Base-by-base conservation (phyloP, 345 rosid genomes). In the Acer yangbiense region DNA sequence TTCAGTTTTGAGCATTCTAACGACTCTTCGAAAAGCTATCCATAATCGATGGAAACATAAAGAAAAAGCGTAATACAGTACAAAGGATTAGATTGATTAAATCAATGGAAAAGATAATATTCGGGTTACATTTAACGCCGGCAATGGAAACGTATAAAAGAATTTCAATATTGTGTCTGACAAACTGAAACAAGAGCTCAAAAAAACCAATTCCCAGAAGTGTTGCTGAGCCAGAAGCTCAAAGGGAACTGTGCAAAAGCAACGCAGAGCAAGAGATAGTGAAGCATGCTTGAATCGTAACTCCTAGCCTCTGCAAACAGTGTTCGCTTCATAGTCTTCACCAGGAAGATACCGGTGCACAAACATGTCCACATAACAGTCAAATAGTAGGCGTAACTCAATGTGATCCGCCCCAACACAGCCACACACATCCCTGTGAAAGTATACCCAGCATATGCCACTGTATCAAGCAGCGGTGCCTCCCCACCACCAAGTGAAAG, bases 401-500 rank as follows among this genome's bases (percentile, higher is more conserved):
- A 76, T 41, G 80, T 75, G 44, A 89, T 84, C 72, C 82, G 69
- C 4, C 82, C 88, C 20, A 81, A 27, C 14, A 88, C 69, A 6
- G 92, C 88, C 41, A 89, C 72, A 65, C 92, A 87, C 39, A 89
- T 73, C 17, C 92, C 92, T 0, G 88, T 77, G 73, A 85, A 89
- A 43, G 89, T 87, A 73, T 89, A 89, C 16, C 90, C 92, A 52
- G 85, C 84, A 14, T 89, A 89, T 32, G 92, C 90, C 9, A 86
- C 88, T 48, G 84, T 78, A 78, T 86, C 92, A 20, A 89, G 80
- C 50, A 86, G 75, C 1, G 87, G 88, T 0, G 90, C 89, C 76
- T 89, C 92, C 14, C 86, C 90, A 58, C 86, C 86, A 63, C 90
- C 89, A 10, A 86, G 76, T 50, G 92, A 87, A 18, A 84, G 74